phyloP scores from a whole-genome alignment of 805 yeast species.

The Yarrowia keelungensis region DNA sequence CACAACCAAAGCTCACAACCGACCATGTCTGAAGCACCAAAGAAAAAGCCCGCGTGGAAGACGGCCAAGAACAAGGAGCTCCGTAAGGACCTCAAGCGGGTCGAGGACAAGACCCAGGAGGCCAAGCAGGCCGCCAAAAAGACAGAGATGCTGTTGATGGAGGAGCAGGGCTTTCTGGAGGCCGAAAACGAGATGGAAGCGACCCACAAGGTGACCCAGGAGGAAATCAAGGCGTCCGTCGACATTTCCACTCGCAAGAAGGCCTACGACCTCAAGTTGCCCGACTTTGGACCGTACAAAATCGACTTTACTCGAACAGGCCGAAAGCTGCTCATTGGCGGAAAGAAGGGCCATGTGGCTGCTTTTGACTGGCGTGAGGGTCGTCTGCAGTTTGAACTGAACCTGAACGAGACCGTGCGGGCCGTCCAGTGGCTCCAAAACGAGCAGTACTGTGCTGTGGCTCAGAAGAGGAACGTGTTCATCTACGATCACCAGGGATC shows the following conservation, averaged over 20 bases:
- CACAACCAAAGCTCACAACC: background rate
- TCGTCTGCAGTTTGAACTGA: slow-evolving; percentile 76
- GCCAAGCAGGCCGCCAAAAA: slow-evolving; percentile 85
- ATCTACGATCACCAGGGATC: slow-evolving; percentile 90
- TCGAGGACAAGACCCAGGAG: slow-evolving; percentile 19
- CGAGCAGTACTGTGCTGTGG: slow-evolving; percentile 93
- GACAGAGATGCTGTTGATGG: slow-evolving; percentile 84
- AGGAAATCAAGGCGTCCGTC: slow-evolving; percentile 75
- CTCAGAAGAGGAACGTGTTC: slow-evolving; percentile 93
- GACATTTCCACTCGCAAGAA: slow-evolving; percentile 79
- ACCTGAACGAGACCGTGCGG: slow-evolving; percentile 85
- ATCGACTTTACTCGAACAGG: slow-evolving; percentile 88
- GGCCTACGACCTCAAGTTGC: slow-evolving; percentile 70
- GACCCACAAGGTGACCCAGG: slow-evolving; percentile 83
- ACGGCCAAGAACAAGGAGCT: slow-evolving; percentile 28
- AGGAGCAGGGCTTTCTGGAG: slow-evolving; percentile 84
- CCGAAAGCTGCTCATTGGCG: slow-evolving; percentile 81
- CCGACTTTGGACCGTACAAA: slow-evolving; percentile 83
- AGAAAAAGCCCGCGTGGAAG: slow-evolving; percentile 32
- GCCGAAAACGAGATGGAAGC: slow-evolving; percentile 93
- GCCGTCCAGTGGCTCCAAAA: slow-evolving; percentile 91
- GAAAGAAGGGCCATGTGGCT: slow-evolving; percentile 93
- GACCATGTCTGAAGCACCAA: slow-evolving; percentile 27
- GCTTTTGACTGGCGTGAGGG: slow-evolving; percentile 96
- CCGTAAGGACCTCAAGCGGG: slow-evolving; percentile 33